Conservation (phyloP, 805 yeast genomes). For the Saccharomycopsis sp. region DNA sequence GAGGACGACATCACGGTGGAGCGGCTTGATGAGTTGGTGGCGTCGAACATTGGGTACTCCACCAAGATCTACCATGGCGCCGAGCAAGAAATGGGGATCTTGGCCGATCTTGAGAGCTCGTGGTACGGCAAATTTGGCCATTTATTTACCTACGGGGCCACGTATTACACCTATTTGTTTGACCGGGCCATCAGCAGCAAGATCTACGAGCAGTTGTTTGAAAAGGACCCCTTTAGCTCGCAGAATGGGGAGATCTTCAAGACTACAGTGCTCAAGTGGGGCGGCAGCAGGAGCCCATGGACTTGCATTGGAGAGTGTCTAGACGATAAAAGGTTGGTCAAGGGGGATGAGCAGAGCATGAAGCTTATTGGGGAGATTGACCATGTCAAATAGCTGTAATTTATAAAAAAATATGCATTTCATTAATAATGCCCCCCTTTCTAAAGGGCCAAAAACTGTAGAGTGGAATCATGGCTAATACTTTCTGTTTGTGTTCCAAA, state of each 20-base stretch:
- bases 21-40: constrained; percentile 15
- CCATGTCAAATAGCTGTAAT: constrained; percentile 19
- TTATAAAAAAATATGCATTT: too few species aligned
- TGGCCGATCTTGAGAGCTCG: constrained; percentile 59
- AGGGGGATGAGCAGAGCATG: constrained; percentile 72
- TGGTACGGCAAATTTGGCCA: constrained; percentile 97
- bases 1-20: constrained; percentile 16
- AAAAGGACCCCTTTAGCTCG: constrained; percentile 57
- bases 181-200: constrained; percentile 89
- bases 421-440: not conserved
- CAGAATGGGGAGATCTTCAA: constrained; percentile 70
- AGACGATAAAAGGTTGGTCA: constrained; percentile 47
- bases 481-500: constrained; percentile 56
- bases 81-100: constrained; percentile 50
- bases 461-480: too few species aligned
- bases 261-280: constrained; percentile 74
- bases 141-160: constrained; percentile 85
- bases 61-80: constrained; percentile 50
- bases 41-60: constrained; percentile 6
- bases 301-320: constrained; percentile 70
- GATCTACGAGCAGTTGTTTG: constrained; percentile 71
- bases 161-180: constrained; percentile 82
- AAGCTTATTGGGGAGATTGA: constrained; percentile 34
- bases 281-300: constrained; percentile 91
- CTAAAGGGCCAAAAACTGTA: too few species aligned